Conservation (phyloP, 1,139 yeast species). For the Protomyces lactucae-debilis region DNA sequence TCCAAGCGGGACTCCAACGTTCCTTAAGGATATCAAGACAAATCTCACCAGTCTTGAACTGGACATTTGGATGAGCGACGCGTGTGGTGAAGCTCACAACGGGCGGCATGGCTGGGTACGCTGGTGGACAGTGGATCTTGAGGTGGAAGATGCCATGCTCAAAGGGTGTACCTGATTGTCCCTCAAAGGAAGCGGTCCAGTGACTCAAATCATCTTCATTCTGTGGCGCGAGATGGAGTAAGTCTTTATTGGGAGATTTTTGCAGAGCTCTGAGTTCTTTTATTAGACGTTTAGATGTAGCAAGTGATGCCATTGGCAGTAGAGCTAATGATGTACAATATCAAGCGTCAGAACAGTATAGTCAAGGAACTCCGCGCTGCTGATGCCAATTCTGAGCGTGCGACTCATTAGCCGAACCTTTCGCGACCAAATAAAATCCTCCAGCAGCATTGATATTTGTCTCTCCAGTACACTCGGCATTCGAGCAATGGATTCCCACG, state of each 20-base stretch:
- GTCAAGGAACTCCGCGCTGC: neutral
- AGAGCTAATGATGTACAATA: neutral
- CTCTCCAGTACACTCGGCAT: neutral
- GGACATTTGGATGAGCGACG: conserved; percentile 73
- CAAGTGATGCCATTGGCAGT: neutral
- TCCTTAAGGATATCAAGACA: conserved; percentile 72
- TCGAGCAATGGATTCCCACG: too few species aligned
- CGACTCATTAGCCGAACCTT: neutral
- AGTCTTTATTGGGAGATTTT: conserved; percentile 11
- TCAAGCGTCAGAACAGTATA: too few species aligned
- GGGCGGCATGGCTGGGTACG: conserved; percentile 73
- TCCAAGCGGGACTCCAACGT: conserved; percentile 87
- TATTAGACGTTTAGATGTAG: conserved; percentile 5
- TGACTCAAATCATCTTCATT: conserved; percentile 45
- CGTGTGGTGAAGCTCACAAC: conserved; percentile 49
- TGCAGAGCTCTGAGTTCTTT: conserved; percentile 11
- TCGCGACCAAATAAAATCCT: neutral
- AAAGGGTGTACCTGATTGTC: conserved; percentile 52
- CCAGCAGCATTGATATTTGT: neutral
- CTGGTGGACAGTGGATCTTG: conserved; percentile 48
- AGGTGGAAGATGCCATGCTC: conserved; percentile 57
- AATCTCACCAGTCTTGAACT: conserved; percentile 64
- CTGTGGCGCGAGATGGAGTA: conserved; percentile 26
- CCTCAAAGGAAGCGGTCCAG: conserved; percentile 56
- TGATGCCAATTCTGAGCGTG: neutral